These are phyloP conservation scores for Thermoascus crustaceus DNA, from an alignment of 2,329 filamentous ascomycete genomes.

Conservation along the genomic window DNA sequence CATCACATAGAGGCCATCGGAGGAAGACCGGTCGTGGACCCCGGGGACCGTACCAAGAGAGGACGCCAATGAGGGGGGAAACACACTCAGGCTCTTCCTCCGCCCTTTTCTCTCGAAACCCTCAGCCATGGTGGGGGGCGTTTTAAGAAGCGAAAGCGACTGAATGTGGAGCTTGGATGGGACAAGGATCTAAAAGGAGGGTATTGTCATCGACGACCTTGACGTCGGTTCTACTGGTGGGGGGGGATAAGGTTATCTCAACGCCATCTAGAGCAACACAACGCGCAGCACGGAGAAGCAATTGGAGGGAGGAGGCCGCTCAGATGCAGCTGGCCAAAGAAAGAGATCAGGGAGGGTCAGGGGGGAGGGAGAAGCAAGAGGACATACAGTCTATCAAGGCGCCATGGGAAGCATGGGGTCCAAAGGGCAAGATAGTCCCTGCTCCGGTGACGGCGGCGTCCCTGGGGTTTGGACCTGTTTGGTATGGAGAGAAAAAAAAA, in stretches of 20 bases:
- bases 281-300: not conserved
- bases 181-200: not conserved
- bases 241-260: not conserved
- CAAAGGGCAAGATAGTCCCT: slow-evolving; percentile 1
- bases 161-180: not conserved
- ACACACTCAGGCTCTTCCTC: slow-evolving; percentile 27
- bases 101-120: slow-evolving; percentile 15
- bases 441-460: not conserved
- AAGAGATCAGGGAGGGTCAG: too few species aligned
- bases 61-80: slow-evolving; percentile 14
- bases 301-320: too few species aligned
- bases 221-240: slow-evolving; percentile 18
- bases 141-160: not conserved
- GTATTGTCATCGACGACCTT: slow-evolving; percentile 14
- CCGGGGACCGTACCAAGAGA: slow-evolving; percentile 14
- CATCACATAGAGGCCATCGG: slow-evolving; percentile 26
- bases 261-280: not conserved
- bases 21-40: slow-evolving; percentile 28
- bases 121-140: slow-evolving; percentile 13
- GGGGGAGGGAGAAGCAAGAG: slow-evolving; percentile 5
- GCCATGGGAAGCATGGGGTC: slow-evolving; percentile 23
- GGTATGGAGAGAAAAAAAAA: slow-evolving; percentile 2
- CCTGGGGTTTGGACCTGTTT: slow-evolving; percentile 1
- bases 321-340: too few species aligned
- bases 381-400: slow-evolving; percentile 23